A percentile compares a stretch with the other conserved stretches of the same genome.
Conservation (phyloP, 2,329 filamentous ascomycete species). For the Sporothrix phasma region DNA sequence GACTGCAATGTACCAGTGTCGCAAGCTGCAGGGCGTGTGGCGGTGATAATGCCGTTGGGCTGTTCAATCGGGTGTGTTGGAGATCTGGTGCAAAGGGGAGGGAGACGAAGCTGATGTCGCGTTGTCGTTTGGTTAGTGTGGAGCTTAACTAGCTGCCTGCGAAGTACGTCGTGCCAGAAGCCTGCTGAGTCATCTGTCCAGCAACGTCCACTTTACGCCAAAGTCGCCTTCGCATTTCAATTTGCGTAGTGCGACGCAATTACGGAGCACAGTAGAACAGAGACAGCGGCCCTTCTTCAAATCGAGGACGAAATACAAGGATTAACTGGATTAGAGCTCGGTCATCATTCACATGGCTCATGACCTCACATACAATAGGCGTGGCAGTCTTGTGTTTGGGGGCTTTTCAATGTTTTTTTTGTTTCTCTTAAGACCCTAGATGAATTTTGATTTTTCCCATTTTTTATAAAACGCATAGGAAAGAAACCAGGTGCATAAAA, state of each 20-base stretch:
- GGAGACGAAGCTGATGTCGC: conserved; percentile 10
- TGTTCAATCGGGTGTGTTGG: neutral
- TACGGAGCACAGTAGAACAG: neutral
- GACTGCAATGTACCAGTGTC: neutral
- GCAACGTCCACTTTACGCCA: neutral
- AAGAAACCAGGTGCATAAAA: conserved; percentile 11
- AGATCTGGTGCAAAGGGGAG: neutral
- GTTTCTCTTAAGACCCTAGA: neutral
- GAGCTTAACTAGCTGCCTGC: conserved; percentile 2
- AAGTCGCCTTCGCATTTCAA: neutral
- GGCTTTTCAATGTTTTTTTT: conserved; percentile 8
- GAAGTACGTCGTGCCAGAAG: neutral
- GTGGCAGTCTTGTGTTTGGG: neutral
- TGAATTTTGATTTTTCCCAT: conserved; percentile 10
- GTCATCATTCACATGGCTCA: no score
- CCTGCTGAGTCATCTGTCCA: neutral
- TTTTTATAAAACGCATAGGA: conserved; percentile 11
- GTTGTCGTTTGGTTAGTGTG: conserved; percentile 10
- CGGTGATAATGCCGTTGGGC: neutral
- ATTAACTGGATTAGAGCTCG: no score
- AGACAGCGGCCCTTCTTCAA: no score
- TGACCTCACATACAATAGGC: no score
- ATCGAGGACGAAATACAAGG: no score
- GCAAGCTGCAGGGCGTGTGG: no score
- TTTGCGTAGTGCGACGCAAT: neutral